Conservation (phyloP, 1,139 yeast species). For the Suhomyces atakaporum region DNA sequence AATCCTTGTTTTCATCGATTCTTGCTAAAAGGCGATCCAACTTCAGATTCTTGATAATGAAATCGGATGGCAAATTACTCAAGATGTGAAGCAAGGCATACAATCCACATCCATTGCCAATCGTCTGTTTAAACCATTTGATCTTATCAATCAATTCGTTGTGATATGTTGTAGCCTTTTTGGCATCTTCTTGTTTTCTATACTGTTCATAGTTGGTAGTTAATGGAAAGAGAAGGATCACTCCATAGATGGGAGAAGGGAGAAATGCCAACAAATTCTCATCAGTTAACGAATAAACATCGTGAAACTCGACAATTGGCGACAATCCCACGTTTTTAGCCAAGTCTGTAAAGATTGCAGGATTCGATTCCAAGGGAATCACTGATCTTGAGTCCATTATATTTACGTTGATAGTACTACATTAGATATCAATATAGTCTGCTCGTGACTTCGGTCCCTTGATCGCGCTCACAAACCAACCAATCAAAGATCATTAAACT, state of each 20-base stretch:
- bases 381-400: slow-evolving; percentile 34
- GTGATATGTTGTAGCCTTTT: slow-evolving; percentile 12
- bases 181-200: slow-evolving; percentile 37
- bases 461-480: no score
- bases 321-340: slow-evolving; percentile 69
- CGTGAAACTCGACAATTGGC: slow-evolving; percentile 64
- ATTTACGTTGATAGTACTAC: neutral
- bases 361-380: slow-evolving; percentile 90
- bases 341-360: slow-evolving; percentile 75
- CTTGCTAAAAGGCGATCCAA: slow-evolving; percentile 25
- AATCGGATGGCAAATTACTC: slow-evolving; percentile 58
- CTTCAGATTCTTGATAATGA: slow-evolving; percentile 39
- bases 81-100: slow-evolving; percentile 82
- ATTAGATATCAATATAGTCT: neutral
- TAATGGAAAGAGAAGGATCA: slow-evolving; percentile 80
- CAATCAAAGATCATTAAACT: slow-evolving; percentile 3
- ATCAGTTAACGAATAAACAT: slow-evolving; percentile 81
- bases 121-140: slow-evolving; percentile 80
- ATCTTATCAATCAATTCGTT: slow-evolving; percentile 26
- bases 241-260: slow-evolving; percentile 78
- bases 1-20: slow-evolving; percentile 7
- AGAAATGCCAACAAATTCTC: slow-evolving; percentile 74
- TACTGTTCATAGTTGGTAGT: slow-evolving; percentile 60
- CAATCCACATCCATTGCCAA: slow-evolving; percentile 90
- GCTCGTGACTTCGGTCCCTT: no score